Conservation (phyloP, 139 green algal species). For the Tetratostichococcus sp. region DNA sequence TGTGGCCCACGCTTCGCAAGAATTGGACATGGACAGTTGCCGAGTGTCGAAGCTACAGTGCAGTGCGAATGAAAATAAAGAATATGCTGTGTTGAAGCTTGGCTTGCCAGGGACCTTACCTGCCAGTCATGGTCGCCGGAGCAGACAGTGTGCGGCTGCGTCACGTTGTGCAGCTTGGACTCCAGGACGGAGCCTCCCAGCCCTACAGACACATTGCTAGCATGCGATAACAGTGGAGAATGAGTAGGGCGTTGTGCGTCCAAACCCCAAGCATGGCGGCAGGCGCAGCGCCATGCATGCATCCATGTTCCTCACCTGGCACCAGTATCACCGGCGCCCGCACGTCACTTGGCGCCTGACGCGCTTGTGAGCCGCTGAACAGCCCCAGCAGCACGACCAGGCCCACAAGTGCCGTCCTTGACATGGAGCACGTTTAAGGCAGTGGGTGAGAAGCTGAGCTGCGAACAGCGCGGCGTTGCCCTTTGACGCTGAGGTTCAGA, state of each 20-base stretch:
- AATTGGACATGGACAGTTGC: too few species aligned
- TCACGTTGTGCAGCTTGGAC: conserved; percentile 4
- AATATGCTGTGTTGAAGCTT: not conserved
- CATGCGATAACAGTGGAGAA: not conserved
- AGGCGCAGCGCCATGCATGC: not conserved
- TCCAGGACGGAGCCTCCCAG: conserved; percentile 30
- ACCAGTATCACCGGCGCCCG: not conserved
- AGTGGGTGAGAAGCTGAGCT: too few species aligned
- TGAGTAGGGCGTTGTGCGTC: too few species aligned
- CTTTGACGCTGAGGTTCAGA: too few species aligned
- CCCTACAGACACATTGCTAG: too few species aligned
- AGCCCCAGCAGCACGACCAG: not conserved
- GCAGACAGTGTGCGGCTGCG: conserved; percentile 16
- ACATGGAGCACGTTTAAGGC: too few species aligned
- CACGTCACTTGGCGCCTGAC: not conserved
- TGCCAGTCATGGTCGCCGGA: conserved; percentile 17
- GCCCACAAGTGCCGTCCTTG: too few species aligned
- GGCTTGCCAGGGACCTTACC: not conserved
- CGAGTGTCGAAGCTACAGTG: not conserved
- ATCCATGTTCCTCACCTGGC: not conserved
- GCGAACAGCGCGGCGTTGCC: too few species aligned
- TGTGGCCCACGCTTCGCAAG: too few species aligned
- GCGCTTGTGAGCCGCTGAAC: not conserved
- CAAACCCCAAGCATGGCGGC: not conserved
- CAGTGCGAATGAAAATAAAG: not conserved